A percentile compares a stretch with the other conserved stretches of the same genome.
These are phyloP conservation scores for Backusella macrospora DNA, from an alignment of 192 early-diverging fungal species.

Conservation along the genomic window DNA sequence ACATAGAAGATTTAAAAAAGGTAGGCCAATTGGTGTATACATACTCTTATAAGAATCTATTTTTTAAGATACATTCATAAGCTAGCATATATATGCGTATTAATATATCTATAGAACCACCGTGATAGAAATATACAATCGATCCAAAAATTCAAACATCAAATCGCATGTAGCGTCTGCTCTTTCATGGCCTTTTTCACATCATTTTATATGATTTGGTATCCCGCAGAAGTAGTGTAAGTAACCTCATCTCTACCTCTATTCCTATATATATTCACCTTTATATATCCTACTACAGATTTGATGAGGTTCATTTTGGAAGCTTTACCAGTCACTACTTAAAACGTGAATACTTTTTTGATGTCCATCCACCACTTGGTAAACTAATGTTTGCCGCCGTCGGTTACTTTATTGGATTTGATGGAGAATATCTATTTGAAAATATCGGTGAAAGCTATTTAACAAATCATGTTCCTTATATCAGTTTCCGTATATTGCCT, in stretches of 20 bases:
- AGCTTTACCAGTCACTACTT: conserved; percentile 96
- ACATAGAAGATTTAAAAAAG: not conserved
- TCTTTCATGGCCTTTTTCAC: conserved; percentile 55
- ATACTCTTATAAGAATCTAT: not conserved
- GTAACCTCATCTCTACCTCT: not conserved
- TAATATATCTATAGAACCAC: not conserved
- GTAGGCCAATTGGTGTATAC: not conserved
- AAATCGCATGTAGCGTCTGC: conserved; percentile 29
- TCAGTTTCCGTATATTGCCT: conserved; percentile 80
- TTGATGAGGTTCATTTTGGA: conserved; percentile 99
- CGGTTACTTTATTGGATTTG: conserved; percentile 85
- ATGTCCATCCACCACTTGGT: conserved; percentile 95
- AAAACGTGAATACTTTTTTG: conserved; percentile 88
- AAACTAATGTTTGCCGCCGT: conserved; percentile 86
- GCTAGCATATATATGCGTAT: not conserved
- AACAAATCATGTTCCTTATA: conserved; percentile 85
- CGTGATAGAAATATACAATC: no score
- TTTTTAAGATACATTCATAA: not conserved
- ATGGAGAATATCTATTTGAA: conserved; percentile 95
- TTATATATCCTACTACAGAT: conserved; percentile 47
- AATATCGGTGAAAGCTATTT: conserved; percentile 93
- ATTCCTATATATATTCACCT: not conserved
- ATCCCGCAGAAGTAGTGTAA: conserved; percentile 77
- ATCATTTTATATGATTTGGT: conserved; percentile 70
- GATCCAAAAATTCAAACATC: not conserved